Evolutionary conservation across 2,329 filamentous ascomycete genomes (phyloP).

Genomic region (Fusarium bulbicola): DNA sequence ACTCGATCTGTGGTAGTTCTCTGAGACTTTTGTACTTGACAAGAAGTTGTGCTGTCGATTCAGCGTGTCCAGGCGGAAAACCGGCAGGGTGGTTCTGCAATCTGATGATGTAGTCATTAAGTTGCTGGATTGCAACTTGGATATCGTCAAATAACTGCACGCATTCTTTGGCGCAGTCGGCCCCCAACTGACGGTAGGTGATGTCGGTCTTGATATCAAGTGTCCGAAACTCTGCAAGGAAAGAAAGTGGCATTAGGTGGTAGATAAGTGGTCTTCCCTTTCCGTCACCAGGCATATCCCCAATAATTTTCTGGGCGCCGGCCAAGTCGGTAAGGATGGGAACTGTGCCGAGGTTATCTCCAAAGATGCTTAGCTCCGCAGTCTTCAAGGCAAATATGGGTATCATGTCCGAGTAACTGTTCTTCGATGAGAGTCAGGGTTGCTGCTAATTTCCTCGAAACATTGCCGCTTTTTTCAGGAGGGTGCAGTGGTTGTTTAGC

Average conservation of each 20-base stretch:
- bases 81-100: not conserved
- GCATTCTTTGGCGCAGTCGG: not conserved
- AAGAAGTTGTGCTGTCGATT: not conserved
- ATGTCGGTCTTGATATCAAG: not conserved
- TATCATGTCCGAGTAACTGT: not conserved
- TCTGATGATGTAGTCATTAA: no score
- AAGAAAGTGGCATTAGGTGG: not conserved
- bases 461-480: not conserved
- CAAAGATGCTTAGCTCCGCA: not conserved
- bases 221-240: not conserved
- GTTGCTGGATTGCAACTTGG: no score
- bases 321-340: not conserved
- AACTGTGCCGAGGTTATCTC: not conserved
- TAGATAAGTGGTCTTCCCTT: not conserved
- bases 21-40: not conserved
- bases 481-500: not conserved
- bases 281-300: not conserved
- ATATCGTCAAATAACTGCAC: no score
- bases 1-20: not conserved
- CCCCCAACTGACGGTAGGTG: not conserved
- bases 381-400: not conserved
- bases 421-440: not conserved
- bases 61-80: not conserved
- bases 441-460: not conserved
- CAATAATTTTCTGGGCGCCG: not conserved